phyloP scores from a whole-genome alignment of 495 filamentous ascomycete species.

The Aspergillus incahuasiensis region DNA sequence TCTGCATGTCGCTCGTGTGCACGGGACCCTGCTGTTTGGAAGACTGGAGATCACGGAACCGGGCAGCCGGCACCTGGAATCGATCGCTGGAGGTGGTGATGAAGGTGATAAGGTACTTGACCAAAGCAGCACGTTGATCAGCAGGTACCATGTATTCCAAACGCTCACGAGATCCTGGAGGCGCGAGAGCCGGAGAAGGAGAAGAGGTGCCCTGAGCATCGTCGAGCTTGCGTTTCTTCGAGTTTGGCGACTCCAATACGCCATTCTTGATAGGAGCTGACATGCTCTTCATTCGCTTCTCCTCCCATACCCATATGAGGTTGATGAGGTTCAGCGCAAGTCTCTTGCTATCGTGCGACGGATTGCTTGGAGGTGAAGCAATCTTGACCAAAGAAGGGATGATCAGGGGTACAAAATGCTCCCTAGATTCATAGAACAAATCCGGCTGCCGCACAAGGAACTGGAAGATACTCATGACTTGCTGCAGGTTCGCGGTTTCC shows the following conservation, averaged over 20 bases:
- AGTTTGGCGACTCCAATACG: constrained; percentile 62
- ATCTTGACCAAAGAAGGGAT: constrained; percentile 87
- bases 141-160: constrained; percentile 65
- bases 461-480: constrained; percentile 95
- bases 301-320: constrained; percentile 90
- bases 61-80: constrained; percentile 67
- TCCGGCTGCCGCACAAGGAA: constrained; percentile 90
- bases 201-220: constrained; percentile 37
- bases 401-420: constrained; percentile 83
- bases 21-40: constrained; percentile 44
- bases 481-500: constrained; percentile 93
- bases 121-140: constrained; percentile 65
- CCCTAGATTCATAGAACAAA: constrained; percentile 90
- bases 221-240: constrained; percentile 74
- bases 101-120: constrained; percentile 91
- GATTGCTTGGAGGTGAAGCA: constrained; percentile 66
- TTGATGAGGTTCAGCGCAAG: constrained; percentile 85
- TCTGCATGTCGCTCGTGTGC: constrained; percentile 68
- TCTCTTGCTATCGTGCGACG: constrained; percentile 90
- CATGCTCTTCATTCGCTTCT: constrained; percentile 62
- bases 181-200: constrained; percentile 43
- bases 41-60: constrained; percentile 51
- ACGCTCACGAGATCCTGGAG: constrained; percentile 49
- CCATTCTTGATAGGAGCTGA: constrained; percentile 37
- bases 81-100: constrained; percentile 84